phyloP scores from a whole-genome alignment of 305 asterid genomes.

The Andrographis paniculata region DNA sequence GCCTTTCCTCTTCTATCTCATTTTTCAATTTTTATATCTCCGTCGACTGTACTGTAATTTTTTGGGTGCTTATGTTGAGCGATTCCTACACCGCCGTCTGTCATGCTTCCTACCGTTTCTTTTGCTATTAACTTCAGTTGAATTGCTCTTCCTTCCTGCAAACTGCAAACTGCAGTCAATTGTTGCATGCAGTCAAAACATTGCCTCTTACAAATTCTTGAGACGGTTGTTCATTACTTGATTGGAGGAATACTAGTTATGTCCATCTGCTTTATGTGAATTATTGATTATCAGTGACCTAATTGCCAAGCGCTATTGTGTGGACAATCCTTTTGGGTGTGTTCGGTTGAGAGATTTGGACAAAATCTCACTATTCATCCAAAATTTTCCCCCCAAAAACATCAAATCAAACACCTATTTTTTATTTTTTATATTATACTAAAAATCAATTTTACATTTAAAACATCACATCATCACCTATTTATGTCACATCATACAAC shows the following conservation, averaged over 20 bases:
- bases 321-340: slow-evolving; percentile 4
- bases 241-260: background rate
- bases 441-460: no score
- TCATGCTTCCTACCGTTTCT: background rate
- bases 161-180: background rate
- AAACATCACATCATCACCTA: no score
- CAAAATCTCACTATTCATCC: no score
- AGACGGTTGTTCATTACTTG: slow-evolving; percentile 5
- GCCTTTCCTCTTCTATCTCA: slow-evolving; percentile 17
- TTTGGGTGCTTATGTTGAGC: no score
- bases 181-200: slow-evolving; percentile 13
- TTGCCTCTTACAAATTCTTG: slow-evolving; percentile 5
- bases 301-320: slow-evolving; percentile 4
- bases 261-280: background rate
- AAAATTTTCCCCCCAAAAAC: no score
- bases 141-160: slow-evolving; percentile 5
- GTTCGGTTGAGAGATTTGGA: no score
- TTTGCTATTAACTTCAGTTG: background rate
- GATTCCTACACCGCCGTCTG: no score
- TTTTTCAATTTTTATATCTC: slow-evolving; percentile 1
- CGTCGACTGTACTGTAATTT: no score
- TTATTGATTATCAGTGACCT: slow-evolving; percentile 8
- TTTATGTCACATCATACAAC: no score
- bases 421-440: no score
- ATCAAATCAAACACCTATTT: no score